Conservation (phyloP, 129 eudicot species). For the Smallanthus sonchifolius region DNA sequence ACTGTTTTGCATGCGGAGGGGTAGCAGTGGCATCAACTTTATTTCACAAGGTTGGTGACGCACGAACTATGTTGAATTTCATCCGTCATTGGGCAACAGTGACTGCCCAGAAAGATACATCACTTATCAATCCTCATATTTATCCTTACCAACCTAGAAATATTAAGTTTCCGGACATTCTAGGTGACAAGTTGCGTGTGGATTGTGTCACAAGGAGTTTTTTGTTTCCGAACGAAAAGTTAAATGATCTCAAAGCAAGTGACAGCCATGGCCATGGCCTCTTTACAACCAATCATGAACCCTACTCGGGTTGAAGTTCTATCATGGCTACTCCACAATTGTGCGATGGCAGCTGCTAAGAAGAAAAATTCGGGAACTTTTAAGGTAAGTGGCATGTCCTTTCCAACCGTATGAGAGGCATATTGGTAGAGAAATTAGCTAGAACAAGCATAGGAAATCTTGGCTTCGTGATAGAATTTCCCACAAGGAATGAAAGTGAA, state of each 20-base stretch:
- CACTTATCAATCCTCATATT: not conserved
- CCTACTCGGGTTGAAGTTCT: constrained; percentile 27
- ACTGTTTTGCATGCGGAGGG: not conserved
- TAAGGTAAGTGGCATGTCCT: not conserved
- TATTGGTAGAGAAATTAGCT: not conserved
- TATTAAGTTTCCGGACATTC: not conserved
- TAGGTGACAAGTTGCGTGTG: not conserved
- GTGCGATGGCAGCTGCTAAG: not conserved
- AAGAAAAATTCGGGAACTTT: not conserved
- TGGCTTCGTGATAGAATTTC: not conserved
- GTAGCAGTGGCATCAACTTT: not conserved
- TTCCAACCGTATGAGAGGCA: not conserved
- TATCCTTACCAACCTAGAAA: not conserved
- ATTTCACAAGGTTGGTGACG: not conserved
- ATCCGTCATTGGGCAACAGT: not conserved
- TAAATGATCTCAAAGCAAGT: not conserved
- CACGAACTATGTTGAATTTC: not conserved
- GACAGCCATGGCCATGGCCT: not conserved
- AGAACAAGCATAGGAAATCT: not conserved
- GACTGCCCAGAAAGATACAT: not conserved
- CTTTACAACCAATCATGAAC: constrained; percentile 6
- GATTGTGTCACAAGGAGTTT: not conserved
- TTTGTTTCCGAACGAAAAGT: not conserved
- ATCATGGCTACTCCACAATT: constrained; percentile 17
- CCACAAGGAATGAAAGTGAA: not conserved